Percentiles rank a stretch among this genome's conserved stretches.
These are phyloP conservation scores for Filobasidium floriforme DNA, from an alignment of 768 basidiomycete species.

Conservation along the genomic window DNA sequence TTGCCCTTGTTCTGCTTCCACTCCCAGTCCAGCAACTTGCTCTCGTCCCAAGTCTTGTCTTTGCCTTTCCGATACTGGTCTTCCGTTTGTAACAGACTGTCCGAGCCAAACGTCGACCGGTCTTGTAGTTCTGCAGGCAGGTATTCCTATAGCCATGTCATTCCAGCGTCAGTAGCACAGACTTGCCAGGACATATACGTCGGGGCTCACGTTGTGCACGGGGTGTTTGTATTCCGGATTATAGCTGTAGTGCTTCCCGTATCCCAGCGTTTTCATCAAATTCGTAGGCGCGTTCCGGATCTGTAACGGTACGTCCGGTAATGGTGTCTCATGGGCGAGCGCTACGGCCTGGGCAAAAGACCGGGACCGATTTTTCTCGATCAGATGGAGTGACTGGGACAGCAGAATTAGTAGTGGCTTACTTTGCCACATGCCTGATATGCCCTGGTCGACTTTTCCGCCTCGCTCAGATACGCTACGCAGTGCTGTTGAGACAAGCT, in stretches of 20 bases:
- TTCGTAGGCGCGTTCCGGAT: conserved; percentile 71
- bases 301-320: conserved; percentile 59
- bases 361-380: not conserved
- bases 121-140: conserved; percentile 51
- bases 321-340: conserved; percentile 53
- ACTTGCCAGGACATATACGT: not conserved
- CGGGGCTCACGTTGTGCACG: conserved; percentile 47
- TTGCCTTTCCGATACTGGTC: conserved; percentile 44
- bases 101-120: conserved; percentile 41
- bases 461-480: conserved; percentile 70
- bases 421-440: conserved; percentile 66
- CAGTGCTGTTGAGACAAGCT: conserved; percentile 48
- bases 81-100: conserved; percentile 50
- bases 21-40: conserved; percentile 56
- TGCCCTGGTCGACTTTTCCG: conserved; percentile 69
- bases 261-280: conserved; percentile 63
- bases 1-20: conserved; percentile 50
- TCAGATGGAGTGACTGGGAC: not conserved
- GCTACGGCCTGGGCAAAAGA: conserved; percentile 52
- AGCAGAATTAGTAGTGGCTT: conserved; percentile 13
- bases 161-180: conserved; percentile 2
- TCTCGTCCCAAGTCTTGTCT: conserved; percentile 59
- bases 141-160: conserved; percentile 50
- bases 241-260: conserved; percentile 59
- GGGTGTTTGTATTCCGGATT: conserved; percentile 64